Conservation (phyloP, 306 rosid species). For the Dicorynia guianensis region DNA sequence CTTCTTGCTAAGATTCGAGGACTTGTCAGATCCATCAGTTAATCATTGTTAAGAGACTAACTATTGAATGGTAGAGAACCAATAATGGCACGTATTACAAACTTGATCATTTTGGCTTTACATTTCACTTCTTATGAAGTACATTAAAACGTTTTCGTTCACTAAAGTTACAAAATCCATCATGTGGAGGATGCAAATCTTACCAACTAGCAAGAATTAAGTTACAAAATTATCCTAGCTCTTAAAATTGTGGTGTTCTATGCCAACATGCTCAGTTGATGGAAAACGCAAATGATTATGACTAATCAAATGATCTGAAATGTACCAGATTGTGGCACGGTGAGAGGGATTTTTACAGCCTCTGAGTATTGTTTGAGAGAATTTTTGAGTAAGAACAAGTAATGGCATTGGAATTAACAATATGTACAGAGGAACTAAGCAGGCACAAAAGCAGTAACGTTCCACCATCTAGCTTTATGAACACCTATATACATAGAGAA, state of each 20-base stretch:
- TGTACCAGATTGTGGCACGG: not conserved
- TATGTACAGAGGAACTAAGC: not conserved
- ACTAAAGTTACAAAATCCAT: slow-evolving; percentile 8
- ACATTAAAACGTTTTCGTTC: not conserved
- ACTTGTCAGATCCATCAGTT: slow-evolving; percentile 16
- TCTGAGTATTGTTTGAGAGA: slow-evolving; percentile 5
- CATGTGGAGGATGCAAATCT: slow-evolving; percentile 27
- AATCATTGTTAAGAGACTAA: slow-evolving; percentile 22
- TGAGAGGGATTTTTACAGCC: slow-evolving; percentile 5
- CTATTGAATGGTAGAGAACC: slow-evolving; percentile 1
- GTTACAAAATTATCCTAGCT: not conserved
- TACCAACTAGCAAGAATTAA: slow-evolving; percentile 25
- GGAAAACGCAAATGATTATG: not conserved
- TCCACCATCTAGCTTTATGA: not conserved
- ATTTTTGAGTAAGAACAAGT: not conserved
- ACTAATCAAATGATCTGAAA: not conserved
- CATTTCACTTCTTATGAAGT: not conserved
- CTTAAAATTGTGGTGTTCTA: slow-evolving; percentile 4
- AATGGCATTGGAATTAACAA: not conserved
- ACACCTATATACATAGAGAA: not conserved
- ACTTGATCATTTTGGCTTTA: not conserved
- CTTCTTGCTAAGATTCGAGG: slow-evolving; percentile 1
- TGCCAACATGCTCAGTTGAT: not conserved
- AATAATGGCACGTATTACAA: not conserved
- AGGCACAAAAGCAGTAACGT: not conserved